Evolutionary conservation across 148 eudicot species (phyloP).

Genomic region (Silene uniflora): DNA sequence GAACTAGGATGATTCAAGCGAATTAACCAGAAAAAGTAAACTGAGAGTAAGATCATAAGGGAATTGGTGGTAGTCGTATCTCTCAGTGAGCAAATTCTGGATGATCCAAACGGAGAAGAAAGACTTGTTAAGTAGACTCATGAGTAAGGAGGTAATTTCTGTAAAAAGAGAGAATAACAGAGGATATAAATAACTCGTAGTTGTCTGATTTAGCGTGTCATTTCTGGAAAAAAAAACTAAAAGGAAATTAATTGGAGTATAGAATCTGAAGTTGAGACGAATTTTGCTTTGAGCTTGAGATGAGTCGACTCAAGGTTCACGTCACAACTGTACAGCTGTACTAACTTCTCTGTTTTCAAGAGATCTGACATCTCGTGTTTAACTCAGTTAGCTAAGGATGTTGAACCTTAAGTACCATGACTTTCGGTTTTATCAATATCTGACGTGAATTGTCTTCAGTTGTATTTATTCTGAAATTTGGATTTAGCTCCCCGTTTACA

Average conservation of each 20-base stretch:
- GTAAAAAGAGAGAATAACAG: neutral
- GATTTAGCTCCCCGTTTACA: neutral
- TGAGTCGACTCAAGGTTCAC: neutral
- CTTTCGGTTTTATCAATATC: neutral
- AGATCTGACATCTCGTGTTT: neutral
- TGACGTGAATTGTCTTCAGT: neutral
- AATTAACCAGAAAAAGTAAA: neutral
- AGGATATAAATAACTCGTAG: too few relatives aligned
- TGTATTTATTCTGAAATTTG: neutral
- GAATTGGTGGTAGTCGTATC: neutral
- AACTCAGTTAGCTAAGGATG: neutral
- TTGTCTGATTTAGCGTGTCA: too few relatives aligned
- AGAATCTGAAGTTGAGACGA: neutral
- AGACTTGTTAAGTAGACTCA: too few relatives aligned
- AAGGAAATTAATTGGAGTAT: neutral
- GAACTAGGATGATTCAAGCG: neutral
- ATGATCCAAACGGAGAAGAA: neutral
- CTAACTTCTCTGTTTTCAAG: neutral
- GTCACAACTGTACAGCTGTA: too few relatives aligned
- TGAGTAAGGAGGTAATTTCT: neutral
- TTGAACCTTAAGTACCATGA: neutral
- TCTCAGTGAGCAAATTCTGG: neutral
- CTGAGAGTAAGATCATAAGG: neutral
- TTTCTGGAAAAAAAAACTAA: neutral
- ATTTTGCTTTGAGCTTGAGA: neutral